Conservation (phyloP, 176 grass and related monocot genomes). For the Tillandsia fasciculata region DNA sequence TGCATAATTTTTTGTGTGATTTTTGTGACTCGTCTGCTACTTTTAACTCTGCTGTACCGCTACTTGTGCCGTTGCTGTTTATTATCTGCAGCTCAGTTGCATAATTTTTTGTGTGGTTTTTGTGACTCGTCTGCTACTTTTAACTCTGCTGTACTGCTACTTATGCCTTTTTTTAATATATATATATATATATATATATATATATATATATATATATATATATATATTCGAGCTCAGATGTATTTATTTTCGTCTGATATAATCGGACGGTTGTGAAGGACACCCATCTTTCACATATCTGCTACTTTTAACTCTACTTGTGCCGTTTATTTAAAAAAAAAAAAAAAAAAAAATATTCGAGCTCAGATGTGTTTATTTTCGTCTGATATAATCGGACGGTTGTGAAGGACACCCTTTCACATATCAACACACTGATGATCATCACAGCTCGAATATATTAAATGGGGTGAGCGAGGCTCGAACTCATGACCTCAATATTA, state of each 20-base stretch:
- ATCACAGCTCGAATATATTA: background rate
- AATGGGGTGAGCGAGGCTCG: conserved; percentile 17
- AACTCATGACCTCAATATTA: conserved; percentile 17
- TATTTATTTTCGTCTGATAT: background rate
- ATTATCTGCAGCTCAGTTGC: too few relatives aligned
- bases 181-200: too few relatives aligned
- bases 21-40: too few relatives aligned
- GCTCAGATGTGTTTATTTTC: background rate
- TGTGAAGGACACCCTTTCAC: background rate
- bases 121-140: too few relatives aligned
- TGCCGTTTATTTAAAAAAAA: background rate
- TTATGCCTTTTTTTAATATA: background rate
- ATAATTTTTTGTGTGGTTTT: too few relatives aligned
- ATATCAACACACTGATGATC: background rate
- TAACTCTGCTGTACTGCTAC: too few relatives aligned
- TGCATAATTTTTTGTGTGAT: too few relatives aligned
- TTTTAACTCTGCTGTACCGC: too few relatives aligned
- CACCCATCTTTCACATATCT: background rate
- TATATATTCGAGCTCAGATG: background rate
- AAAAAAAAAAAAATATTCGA: background rate
- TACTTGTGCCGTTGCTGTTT: too few relatives aligned
- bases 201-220: too few relatives aligned
- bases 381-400: background rate
- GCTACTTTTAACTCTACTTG: too few relatives aligned
- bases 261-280: background rate